Evolutionary conservation across 164 flowering plant species (phyloP), one percentile per base, ranked within the genome.

Genomic region (Litsea cubeba): DNA sequence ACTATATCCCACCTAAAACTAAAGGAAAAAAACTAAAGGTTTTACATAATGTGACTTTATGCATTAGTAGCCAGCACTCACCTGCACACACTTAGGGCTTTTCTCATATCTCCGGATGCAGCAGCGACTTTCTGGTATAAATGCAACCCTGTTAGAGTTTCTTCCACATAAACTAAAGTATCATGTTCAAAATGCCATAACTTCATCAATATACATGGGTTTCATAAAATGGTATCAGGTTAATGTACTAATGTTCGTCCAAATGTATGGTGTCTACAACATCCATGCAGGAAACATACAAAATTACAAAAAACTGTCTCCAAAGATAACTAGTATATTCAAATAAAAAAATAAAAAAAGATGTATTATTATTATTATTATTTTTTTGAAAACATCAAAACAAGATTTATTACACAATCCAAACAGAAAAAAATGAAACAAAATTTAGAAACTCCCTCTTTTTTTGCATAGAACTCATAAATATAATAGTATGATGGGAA

Each of bases 81-180:
- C 99, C 99, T 90, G 89, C 99, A 96, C 68, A 94, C 85, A 78
- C 87, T 81, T 0, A 96, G 92, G 64, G 97, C 98, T 82, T 91
- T 93, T 79, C 99, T 81, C 97, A 94, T 92, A 78, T 96, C 99
- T 74, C 99, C 98, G 77, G 98, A 90, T 79, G 94, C 98, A 64
- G 97, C 91, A 51, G 98, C 97, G 77, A 96, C 94, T 88, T 88
- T 92, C 99, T 96, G 94, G 67, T 32, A 76, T 23, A 69, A 5
- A 62, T 70, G 28, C 14, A 35, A 67, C 50, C 58, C 67, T 25
- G 11, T 70, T 25, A 71, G 67, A 65, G 40, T 18, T 22, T 57
- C 35, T 66, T 22, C 51, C 51, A 3, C 20, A 49, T 24, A 8
- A 46, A 50, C 68, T 14, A 40, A 1, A 65, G 51, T 20, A 26